These are phyloP conservation scores for Alternaria novae-zelandiae DNA, from an alignment of 2,329 filamentous ascomycete genomes.

Conservation along the genomic window DNA sequence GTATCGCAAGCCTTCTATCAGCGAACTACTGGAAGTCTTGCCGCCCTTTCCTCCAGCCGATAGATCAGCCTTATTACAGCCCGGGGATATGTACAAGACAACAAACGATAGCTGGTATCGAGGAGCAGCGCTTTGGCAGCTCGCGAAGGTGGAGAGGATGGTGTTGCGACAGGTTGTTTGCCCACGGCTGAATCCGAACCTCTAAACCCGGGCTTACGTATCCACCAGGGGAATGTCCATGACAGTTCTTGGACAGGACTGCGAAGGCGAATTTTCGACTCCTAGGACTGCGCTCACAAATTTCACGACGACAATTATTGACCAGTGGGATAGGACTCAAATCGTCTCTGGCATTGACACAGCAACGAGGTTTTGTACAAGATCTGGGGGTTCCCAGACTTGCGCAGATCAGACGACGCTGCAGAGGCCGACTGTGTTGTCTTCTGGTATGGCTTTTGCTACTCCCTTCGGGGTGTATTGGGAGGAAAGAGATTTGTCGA, in stretches of 20 bases:
- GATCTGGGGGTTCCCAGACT: not conserved
- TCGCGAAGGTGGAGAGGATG: not conserved
- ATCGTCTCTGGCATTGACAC: not conserved
- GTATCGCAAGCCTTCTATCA: not conserved
- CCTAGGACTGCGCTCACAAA: not conserved
- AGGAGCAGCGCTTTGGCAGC: not conserved
- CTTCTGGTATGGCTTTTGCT: not conserved
- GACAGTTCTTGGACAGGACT: not conserved
- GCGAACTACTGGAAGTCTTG: not conserved
- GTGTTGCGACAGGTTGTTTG: not conserved
- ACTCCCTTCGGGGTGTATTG: not conserved
- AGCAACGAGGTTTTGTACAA: not conserved
- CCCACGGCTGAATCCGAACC: not conserved
- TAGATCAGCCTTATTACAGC: not conserved
- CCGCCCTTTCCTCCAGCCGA: not conserved
- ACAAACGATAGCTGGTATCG: not conserved
- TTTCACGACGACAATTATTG: not conserved
- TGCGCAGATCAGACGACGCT: not conserved
- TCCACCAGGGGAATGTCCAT: not conserved
- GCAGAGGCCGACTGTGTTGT: not conserved
- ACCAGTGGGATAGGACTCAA: not conserved
- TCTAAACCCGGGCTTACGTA: not conserved
- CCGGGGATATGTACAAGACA: not conserved
- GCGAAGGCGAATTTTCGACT: not conserved
- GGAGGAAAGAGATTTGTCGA: not conserved